A percentile compares a stretch with the other conserved stretches of the same genome.
Conservation (phyloP, 1,139 yeast species). For the Ashbya aceris region DNA sequence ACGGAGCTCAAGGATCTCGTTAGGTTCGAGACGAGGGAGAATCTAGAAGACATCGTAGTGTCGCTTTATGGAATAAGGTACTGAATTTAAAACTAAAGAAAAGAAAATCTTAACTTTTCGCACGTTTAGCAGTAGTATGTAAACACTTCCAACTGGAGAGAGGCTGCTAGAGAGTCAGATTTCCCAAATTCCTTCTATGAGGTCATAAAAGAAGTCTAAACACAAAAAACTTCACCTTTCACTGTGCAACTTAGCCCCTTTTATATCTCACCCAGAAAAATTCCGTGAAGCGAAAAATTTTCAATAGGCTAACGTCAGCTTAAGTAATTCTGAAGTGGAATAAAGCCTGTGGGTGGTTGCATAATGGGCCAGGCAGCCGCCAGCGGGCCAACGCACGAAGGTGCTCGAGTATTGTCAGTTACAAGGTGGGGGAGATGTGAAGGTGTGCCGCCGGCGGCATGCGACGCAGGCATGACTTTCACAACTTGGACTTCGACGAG, state of each 20-base stretch:
- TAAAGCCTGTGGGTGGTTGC: too few relatives aligned
- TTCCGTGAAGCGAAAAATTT: background rate
- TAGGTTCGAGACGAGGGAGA: conserved; percentile 4
- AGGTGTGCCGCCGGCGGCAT: too few relatives aligned
- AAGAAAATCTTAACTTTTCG: background rate
- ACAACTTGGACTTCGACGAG: conserved; percentile 32
- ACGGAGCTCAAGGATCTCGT: conserved; percentile 1
- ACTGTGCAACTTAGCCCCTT: background rate
- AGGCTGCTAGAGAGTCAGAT: background rate
- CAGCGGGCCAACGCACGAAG: too few relatives aligned
- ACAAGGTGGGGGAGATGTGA: too few relatives aligned
- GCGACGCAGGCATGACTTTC: conserved; percentile 1
- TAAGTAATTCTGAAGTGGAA: background rate
- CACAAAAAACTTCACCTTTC: background rate
- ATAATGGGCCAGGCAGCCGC: too few relatives aligned
- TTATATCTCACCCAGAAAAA: background rate
- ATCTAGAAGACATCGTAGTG: conserved; percentile 7
- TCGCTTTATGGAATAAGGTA: background rate
- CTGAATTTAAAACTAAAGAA: background rate
- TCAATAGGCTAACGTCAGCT: background rate
- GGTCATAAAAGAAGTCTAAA: background rate
- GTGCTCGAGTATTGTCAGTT: too few relatives aligned
- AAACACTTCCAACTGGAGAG: conserved; percentile 1
- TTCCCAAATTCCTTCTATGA: conserved; percentile 4
- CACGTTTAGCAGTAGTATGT: background rate